Evolutionary conservation across 257 asterid genomes (phyloP).

Genomic region (Jacaranda copaia): DNA sequence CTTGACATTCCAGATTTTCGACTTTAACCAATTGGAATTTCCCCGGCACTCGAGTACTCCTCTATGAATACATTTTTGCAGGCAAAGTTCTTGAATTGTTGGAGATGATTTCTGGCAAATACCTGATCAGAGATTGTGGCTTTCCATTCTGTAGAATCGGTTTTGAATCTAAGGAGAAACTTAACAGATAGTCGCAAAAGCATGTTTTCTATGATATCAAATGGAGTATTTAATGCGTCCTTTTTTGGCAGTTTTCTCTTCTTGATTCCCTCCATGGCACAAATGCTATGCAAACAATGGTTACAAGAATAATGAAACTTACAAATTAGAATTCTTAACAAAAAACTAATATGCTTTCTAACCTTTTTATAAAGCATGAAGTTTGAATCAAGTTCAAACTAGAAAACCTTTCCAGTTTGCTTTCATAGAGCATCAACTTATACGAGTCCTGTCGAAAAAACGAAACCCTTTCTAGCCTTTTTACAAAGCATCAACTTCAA

Average conservation of each 20-base stretch:
- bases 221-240: not conserved
- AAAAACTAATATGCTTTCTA: too few relatives aligned
- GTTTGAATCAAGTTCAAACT: too few relatives aligned
- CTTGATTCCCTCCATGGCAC: not conserved
- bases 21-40: not conserved
- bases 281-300: too few relatives aligned
- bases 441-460: too few relatives aligned
- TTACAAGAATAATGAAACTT: too few relatives aligned
- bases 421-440: too few relatives aligned
- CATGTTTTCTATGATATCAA: not conserved
- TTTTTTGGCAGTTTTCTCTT: too few relatives aligned
- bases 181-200: constrained; percentile 3
- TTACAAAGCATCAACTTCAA: too few relatives aligned
- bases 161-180: not conserved
- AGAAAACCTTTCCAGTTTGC: too few relatives aligned
- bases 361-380: too few relatives aligned
- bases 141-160: constrained; percentile 6
- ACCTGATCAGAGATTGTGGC: constrained; percentile 1
- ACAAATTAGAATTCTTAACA: too few relatives aligned
- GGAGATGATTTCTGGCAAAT: constrained; percentile 10
- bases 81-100: not conserved
- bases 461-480: too few relatives aligned
- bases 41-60: not conserved
- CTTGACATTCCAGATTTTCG: not conserved
- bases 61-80: not conserved